Conservation (phyloP, 371 early-diverging fungal species). For the Sporodiniella umbellata region DNA sequence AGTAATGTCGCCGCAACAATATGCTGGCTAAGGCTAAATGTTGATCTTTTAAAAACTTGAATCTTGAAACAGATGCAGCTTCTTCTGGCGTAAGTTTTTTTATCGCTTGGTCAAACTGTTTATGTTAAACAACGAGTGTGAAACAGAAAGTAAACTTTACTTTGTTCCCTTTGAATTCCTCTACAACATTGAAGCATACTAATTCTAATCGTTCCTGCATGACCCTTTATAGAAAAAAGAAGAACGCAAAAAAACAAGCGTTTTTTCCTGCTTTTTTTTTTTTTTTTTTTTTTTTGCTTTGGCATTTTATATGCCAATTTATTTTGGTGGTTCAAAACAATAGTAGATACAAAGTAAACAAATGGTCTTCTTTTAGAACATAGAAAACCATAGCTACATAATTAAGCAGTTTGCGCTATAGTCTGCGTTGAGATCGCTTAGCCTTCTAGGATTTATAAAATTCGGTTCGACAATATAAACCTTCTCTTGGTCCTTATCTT, state of each 20-base stretch:
- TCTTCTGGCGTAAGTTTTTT: slow-evolving; percentile 23
- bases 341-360: neutral
- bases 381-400: slow-evolving; percentile 25
- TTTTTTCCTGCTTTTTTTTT: slow-evolving; percentile 1
- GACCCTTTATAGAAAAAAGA: too few species aligned
- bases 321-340: too few species aligned
- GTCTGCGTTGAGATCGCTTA: slow-evolving; percentile 4
- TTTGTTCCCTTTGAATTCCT: slow-evolving; percentile 17
- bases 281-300: neutral
- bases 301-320: too few species aligned
- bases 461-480: slow-evolving; percentile 8
- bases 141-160: too few species aligned
- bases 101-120: slow-evolving; percentile 34
- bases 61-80: slow-evolving; percentile 24
- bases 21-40: slow-evolving; percentile 31
- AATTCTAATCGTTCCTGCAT: slow-evolving; percentile 13
- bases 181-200: slow-evolving; percentile 16
- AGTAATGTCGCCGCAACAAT: slow-evolving; percentile 33
- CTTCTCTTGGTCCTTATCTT: slow-evolving; percentile 4
- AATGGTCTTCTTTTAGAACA: too few species aligned
- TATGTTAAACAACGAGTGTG: too few species aligned
- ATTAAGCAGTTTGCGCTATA: slow-evolving; percentile 21
- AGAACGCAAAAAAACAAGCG: too few species aligned
- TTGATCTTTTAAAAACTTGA: slow-evolving; percentile 29
- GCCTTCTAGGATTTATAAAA: slow-evolving; percentile 16